Evolutionary conservation across 352 stramenopile genomes (phyloP), one percentile per base, ranked within the genome.

Genomic region (Globisporangium paddicum): DNA sequence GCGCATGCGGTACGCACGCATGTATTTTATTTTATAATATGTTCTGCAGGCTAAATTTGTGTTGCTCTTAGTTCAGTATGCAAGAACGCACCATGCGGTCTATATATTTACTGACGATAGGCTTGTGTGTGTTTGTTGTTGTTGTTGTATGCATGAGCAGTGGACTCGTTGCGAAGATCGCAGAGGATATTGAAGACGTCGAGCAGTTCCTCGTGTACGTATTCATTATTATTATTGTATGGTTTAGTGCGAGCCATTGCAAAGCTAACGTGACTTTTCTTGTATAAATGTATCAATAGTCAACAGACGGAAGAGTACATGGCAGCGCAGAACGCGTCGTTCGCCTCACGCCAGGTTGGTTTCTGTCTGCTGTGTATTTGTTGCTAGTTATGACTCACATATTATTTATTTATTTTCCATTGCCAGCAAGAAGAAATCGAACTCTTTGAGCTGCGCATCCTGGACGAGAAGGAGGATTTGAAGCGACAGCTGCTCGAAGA

Each of bases 391-490:
- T 11, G 4, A 7, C 48, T 42, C 14, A 21, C 19, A 14, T 18
- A 8, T 35, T 14, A 1, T 44, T n/a, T n/a, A 34, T 45, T 46
- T 45, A 5, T 10, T 56, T 8, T 5, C 16, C 19, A 8, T n/a
- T 23, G 3, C 50, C 67, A 92, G 64, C 80, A 95, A 63, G 63
- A 87, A 32, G 82, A 93, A 44, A 67, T 95, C 1, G 86, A 95
- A 55, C 66, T 63, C 0, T 93, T 91, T 32, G 86, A 95, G 47
- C 41, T 67, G 18, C 64, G 57, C 1, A 89, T 91, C 40, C 58
- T 88, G 26, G 52, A 72, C 30, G 77, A 90, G 60, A 90, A 88
- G 25, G 81, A 92, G 38, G 69, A 72, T 5, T 72, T 80, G 9
- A 86, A 74, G 55, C 69, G 71, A 13, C 70, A 86, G 57, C 30